These are phyloP conservation scores for Corymbia calophylla DNA, from an alignment of 441 rosid genomes.

Conservation along the genomic window DNA sequence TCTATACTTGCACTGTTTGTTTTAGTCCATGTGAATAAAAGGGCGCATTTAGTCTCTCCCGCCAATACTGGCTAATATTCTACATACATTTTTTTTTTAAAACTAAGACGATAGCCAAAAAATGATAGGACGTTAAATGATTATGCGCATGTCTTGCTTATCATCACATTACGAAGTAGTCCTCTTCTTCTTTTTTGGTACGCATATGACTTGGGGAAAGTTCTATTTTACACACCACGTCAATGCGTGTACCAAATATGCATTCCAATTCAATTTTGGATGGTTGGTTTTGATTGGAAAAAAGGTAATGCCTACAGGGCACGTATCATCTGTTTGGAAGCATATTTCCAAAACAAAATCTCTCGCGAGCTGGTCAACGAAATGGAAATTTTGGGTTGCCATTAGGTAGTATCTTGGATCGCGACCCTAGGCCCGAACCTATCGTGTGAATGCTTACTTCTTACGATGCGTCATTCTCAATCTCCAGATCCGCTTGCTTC, in stretches of 20 bases:
- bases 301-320: background rate
- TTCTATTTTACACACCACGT: background rate
- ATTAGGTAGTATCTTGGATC: background rate
- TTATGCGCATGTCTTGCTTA: background rate
- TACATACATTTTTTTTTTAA: background rate
- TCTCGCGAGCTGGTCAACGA: background rate
- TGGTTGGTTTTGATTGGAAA: background rate
- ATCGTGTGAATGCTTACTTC: background rate
- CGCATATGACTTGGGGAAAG: background rate
- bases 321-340: background rate
- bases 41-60: background rate
- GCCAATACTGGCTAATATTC: background rate
- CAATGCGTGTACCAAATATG: background rate
- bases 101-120: background rate
- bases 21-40: background rate
- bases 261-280: background rate
- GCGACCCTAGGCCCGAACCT: background rate
- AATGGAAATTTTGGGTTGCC: background rate
- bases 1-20: background rate
- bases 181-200: background rate
- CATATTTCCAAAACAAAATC: background rate
- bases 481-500: background rate
- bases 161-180: background rate
- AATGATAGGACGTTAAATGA: background rate
- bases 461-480: background rate